phyloP scores from a whole-genome alignment of 768 basidiomycete genomes.

The Guyanaporus albipodus region DNA sequence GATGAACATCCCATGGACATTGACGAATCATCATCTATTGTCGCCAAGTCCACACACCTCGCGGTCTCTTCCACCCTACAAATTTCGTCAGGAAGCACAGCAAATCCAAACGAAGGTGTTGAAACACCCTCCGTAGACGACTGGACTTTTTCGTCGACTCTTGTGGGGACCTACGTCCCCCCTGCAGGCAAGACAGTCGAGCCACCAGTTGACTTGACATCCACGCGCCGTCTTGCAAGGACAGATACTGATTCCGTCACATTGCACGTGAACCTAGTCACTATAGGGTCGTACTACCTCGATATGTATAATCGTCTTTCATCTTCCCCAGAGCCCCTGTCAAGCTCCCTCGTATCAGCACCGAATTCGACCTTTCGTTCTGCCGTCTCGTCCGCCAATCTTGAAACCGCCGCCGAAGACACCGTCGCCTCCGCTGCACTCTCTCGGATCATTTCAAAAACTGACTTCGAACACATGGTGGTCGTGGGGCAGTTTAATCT shows the following conservation, averaged over 20 bases:
- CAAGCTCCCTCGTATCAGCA: neutral
- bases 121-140: slow-evolving; percentile 13
- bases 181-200: slow-evolving; percentile 9
- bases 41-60: slow-evolving; percentile 9
- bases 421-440: slow-evolving; percentile 62
- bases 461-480: slow-evolving; percentile 80
- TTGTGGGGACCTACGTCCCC: slow-evolving; percentile 21
- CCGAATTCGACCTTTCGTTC: slow-evolving; percentile 18
- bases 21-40: slow-evolving; percentile 19
- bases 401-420: slow-evolving; percentile 44
- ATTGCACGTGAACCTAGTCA: slow-evolving; percentile 18
- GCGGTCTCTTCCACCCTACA: neutral
- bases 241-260: slow-evolving; percentile 9
- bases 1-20: slow-evolving; percentile 28
- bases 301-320: slow-evolving; percentile 13
- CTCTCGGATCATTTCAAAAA: slow-evolving; percentile 80
- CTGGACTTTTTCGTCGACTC: slow-evolving; percentile 24
- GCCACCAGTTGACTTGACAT: neutral
- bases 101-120: neutral
- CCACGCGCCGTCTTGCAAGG: neutral
- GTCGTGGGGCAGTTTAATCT: slow-evolving; percentile 93
- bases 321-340: neutral
- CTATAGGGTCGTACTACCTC: slow-evolving; percentile 20
- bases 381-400: slow-evolving; percentile 26
- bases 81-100: neutral